These are phyloP conservation scores for Neurospora sp. DNA, from an alignment of 495 filamentous ascomycete species.

Conservation along the genomic window DNA sequence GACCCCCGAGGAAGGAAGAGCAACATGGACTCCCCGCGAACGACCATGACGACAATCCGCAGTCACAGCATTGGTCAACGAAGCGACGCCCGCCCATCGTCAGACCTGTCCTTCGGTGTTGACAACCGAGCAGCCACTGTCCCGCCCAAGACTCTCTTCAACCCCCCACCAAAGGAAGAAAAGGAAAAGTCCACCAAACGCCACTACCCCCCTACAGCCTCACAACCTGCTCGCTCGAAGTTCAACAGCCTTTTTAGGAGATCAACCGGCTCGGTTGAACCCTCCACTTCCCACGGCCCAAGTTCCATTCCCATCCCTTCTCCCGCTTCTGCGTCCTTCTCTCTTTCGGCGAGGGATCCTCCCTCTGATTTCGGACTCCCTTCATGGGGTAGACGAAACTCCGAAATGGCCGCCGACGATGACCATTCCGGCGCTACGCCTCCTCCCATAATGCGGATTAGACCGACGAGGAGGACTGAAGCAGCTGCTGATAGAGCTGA, in stretches of 20 bases:
- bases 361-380: conserved; percentile 16
- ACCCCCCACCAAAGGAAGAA: conserved; percentile 7
- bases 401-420: conserved; percentile 17
- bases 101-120: conserved; percentile 3
- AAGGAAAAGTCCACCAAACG: conserved; percentile 7
- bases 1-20: conserved; percentile 9
- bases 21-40: conserved; percentile 16
- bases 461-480: conserved; percentile 7
- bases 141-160: conserved; percentile 17
- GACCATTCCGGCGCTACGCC: conserved; percentile 31
- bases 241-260: conserved; percentile 34
- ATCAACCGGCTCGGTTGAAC: conserved; percentile 18
- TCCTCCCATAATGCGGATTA: conserved; percentile 35
- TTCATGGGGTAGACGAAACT: conserved; percentile 18
- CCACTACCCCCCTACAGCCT: conserved; percentile 37
- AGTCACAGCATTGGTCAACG: conserved; percentile 29
- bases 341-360: conserved; percentile 7
- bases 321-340: conserved; percentile 24
- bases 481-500: not conserved
- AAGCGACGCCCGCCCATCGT: conserved; percentile 2
- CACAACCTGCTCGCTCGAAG: conserved; percentile 23
- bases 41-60: conserved; percentile 11
- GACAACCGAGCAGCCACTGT: conserved; percentile 20
- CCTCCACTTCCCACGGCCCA: not conserved
- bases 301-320: conserved; percentile 14